Evolutionary conservation across 371 early-diverging fungal genomes (phyloP), one percentile per base, ranked within the genome.

Genomic region (Mucor plumbeus): DNA sequence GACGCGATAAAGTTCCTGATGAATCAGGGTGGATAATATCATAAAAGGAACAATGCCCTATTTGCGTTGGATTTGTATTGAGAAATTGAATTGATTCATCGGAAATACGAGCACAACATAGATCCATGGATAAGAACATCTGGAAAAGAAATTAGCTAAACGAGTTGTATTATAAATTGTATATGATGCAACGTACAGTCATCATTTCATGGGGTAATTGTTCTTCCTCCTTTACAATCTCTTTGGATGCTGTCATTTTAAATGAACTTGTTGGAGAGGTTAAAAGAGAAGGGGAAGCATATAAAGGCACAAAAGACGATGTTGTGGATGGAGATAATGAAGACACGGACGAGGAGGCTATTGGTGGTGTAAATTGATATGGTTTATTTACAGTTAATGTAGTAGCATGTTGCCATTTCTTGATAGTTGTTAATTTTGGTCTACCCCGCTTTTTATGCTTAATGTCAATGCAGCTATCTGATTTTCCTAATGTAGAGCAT

Each of bases 401-500:
- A 13, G 47, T 55, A 8, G 44, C 41, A 0, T 40, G 44, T 6
- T 40, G 41, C 31, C 31, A 33, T 38, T 50, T 44, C 31, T 60
- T 36, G 10, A 26, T 47, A 11, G 50, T 17, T 33, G 48, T 41
- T 40, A 71, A 15, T 26, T 67, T 71, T 33, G 71, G 71, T 59
- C 71, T 56, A 19, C 71, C 71, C 11, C 71, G 59, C 61, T 71
- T 71, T 40, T 71, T 71, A 4, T 67, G 71, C 38, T 67, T 36
- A 5, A 67, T 71, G 33, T 71, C 67, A 34, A 67, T 67, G 41
- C 71, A 71, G 13, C 50, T 59, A 31, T 71, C 71, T 21, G 60
- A 53, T 64, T 71, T 71, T 3, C 60, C 71, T 19, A 63, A 59
- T 0, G 47, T 17, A 19, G 56, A 19, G 36, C 71, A 71, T 17